Percentiles rank a stretch among this genome's conserved stretches.
Evolutionary conservation across 2,329 filamentous ascomycete species (phyloP).

Genomic region (Malbranchea zuffiana): DNA sequence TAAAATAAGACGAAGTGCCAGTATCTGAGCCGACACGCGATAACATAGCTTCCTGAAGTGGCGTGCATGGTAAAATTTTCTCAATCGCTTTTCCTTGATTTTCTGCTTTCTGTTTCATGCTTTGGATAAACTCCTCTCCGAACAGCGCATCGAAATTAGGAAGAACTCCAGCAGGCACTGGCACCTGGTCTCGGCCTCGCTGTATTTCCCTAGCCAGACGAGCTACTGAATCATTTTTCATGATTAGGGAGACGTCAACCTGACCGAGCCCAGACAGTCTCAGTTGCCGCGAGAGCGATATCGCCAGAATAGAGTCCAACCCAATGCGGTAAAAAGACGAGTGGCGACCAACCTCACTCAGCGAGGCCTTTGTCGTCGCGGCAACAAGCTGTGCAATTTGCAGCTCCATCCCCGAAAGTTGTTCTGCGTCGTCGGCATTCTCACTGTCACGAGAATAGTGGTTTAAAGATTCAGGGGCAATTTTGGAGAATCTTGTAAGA

Average conservation of each 20-base stretch:
- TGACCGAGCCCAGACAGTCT: constrained; percentile 36
- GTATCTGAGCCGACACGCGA: constrained; percentile 41
- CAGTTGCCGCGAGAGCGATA: constrained; percentile 53
- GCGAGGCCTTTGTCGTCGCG: constrained; percentile 38
- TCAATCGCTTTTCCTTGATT: constrained; percentile 32
- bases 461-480: constrained; percentile 41
- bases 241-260: constrained; percentile 56
- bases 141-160: constrained; percentile 13
- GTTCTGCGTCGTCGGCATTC: constrained; percentile 20
- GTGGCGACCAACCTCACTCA: constrained; percentile 45
- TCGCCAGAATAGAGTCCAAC: constrained; percentile 73
- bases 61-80: constrained; percentile 66
- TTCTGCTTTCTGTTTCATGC: constrained; percentile 26
- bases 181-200: not conserved
- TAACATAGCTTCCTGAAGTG: constrained; percentile 81
- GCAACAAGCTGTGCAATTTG: constrained; percentile 47
- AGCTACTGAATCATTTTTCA: constrained; percentile 57
- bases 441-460: constrained; percentile 24
- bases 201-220: constrained; percentile 35
- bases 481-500: constrained; percentile 34
- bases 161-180: not conserved
- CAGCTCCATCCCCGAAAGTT: constrained; percentile 48
- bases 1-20: constrained; percentile 54
- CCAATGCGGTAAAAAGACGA: constrained; percentile 69
- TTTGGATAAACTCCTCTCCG: constrained; percentile 21